Conservation (phyloP, 1,284 basidiomycete genomes). For the Earliella scabrosa region DNA sequence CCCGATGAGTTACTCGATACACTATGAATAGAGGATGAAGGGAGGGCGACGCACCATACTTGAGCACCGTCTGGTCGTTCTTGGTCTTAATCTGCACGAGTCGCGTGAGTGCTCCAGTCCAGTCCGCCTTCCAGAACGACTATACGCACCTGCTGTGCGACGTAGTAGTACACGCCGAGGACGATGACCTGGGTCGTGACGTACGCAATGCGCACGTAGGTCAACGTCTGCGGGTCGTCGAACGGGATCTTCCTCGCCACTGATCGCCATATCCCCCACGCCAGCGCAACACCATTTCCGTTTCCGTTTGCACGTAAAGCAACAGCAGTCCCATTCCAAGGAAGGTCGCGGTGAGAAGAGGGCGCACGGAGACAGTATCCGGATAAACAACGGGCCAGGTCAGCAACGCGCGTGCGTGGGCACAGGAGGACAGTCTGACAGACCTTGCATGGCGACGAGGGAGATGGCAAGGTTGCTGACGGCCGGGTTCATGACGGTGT, state of each 20-base stretch:
- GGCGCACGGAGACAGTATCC: background rate
- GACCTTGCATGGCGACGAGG: conserved; percentile 89
- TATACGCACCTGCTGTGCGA: conserved; percentile 61
- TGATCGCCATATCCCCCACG: conserved; percentile 31
- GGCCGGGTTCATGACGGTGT: conserved; percentile 40
- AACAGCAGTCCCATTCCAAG: no score
- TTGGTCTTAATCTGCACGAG: conserved; percentile 80
- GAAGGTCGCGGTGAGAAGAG: no score
- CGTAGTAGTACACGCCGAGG: conserved; percentile 77
- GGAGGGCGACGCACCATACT: conserved; percentile 72
- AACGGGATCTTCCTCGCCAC: conserved; percentile 93
- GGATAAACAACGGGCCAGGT: conserved; percentile 11
- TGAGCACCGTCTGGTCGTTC: conserved; percentile 95
- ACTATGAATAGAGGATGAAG: background rate
- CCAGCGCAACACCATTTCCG: no score
- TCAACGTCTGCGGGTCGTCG: conserved; percentile 84
- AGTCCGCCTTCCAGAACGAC: background rate
- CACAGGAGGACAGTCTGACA: conserved; percentile 46
- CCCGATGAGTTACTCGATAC: background rate
- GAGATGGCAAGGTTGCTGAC: conserved; percentile 81
- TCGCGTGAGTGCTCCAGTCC: background rate
- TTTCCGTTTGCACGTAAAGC: no score
- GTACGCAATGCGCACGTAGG: conserved; percentile 87
- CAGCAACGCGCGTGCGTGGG: conserved; percentile 9
- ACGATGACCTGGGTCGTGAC: conserved; percentile 74